Percentiles rank a stretch among this genome's conserved stretches.
phyloP scores from a whole-genome alignment of 176 grass and related monocot genomes.

The Eleusine coracana region DNA sequence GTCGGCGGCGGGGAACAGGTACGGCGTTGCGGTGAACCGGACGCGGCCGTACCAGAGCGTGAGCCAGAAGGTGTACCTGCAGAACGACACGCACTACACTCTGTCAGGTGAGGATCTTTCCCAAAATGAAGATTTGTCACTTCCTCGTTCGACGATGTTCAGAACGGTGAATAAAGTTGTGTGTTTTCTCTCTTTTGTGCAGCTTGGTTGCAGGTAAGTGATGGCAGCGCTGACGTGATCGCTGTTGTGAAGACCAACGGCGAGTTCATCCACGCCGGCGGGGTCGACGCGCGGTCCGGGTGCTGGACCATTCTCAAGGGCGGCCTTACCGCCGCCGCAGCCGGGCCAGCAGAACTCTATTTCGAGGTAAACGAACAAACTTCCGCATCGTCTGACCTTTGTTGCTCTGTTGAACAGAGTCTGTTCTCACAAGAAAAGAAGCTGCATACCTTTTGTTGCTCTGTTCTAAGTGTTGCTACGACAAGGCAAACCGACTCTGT shows the following conservation, averaged over 20 bases:
- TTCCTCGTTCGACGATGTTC: neutral
- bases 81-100: conserved; percentile 70
- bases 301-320: conserved; percentile 97
- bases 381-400: too few species aligned
- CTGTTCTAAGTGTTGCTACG: too few species aligned
- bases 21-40: conserved; percentile 43
- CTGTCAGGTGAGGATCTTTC: conserved; percentile 58
- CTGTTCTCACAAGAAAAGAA: too few species aligned
- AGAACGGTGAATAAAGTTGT: neutral
- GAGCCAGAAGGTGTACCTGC: conserved; percentile 76
- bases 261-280: conserved; percentile 59
- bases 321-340: conserved; percentile 63
- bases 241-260: conserved; percentile 65
- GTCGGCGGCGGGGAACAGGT: conserved; percentile 63
- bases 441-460: too few species aligned
- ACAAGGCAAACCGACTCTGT: neutral
- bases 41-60: conserved; percentile 63
- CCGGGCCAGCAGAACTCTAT: conserved; percentile 64
- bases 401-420: too few species aligned
- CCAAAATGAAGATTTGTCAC: too few species aligned
- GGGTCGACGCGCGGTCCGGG: conserved; percentile 54
- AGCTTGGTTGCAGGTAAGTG: conserved; percentile 78
- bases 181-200: neutral
- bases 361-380: conserved; percentile 60
- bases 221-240: conserved; percentile 55